Evolutionary conservation across 78 protist genomes (phyloP).

Genomic region (Speleostelium caveatum): DNA sequence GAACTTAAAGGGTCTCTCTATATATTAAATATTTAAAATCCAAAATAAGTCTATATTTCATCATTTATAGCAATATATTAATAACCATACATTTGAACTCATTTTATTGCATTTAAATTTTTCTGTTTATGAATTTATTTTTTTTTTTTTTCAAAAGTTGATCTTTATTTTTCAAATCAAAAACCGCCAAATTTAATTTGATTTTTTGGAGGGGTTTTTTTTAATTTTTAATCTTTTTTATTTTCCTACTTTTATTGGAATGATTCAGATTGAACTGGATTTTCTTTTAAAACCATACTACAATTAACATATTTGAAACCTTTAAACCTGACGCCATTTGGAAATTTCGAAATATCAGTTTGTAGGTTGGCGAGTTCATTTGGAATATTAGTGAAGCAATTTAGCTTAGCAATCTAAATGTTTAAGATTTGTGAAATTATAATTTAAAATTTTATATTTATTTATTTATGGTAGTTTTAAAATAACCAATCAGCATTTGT

Average conservation of each 20-base stretch:
- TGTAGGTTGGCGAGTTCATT: no score
- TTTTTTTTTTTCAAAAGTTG: neutral
- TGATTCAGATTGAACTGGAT: neutral
- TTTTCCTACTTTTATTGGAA: neutral
- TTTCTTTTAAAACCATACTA: neutral
- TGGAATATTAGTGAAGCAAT: no score
- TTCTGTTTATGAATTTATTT: neutral
- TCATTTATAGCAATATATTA: neutral
- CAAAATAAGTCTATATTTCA: neutral
- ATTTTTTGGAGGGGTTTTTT: no score
- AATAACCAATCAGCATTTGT: conserved; percentile 63
- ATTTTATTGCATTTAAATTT: neutral
- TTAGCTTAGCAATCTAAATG: no score
- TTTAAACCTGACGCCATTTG: no score
- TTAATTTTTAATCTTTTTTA: neutral
- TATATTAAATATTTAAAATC: no score
- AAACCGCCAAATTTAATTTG: no score
- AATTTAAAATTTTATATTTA: neutral
- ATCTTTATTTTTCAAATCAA: no score
- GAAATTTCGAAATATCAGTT: no score
- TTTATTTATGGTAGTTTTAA: neutral
- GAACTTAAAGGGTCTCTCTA: no score
- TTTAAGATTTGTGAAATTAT: no score
- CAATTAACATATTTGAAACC: no score
- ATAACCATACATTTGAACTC: neutral